Evolutionary conservation across 306 rosid species (phyloP).

Genomic region (Vigna nakashimae): DNA sequence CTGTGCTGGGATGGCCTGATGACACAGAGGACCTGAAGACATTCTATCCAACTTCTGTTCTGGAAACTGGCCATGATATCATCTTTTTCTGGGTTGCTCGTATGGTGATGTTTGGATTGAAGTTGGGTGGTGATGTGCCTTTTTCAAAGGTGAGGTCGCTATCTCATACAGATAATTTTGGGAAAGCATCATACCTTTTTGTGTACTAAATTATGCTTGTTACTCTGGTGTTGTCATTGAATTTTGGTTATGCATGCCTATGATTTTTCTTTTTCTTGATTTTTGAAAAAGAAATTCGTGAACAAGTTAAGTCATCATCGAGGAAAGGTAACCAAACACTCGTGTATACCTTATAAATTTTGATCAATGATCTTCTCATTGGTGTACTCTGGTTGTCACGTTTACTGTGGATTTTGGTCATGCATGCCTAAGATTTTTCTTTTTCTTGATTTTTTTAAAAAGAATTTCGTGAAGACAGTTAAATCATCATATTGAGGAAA

Average conservation of each 20-base stretch:
- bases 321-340: constrained; percentile 8
- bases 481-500: constrained; percentile 20
- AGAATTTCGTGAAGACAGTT: constrained; percentile 8
- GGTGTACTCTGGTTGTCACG: neutral
- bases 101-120: constrained; percentile 92
- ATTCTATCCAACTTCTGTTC: constrained; percentile 93
- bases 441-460: neutral
- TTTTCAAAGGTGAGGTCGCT: constrained; percentile 66
- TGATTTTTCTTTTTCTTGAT: neutral
- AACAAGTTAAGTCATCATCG: constrained; percentile 6
- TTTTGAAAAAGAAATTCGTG: neutral
- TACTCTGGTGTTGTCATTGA: neutral
- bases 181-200: neutral
- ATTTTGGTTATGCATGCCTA: constrained; percentile 7
- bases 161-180: constrained; percentile 23
- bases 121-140: constrained; percentile 88
- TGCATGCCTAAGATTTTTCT: neutral
- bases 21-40: constrained; percentile 81
- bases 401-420: neutral
- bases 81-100: constrained; percentile 99
- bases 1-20: constrained; percentile 98
- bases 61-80: constrained; percentile 99
- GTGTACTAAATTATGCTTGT: constrained; percentile 15
- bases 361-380: constrained; percentile 32
- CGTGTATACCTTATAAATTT: neutral